Evolutionary conservation across 352 stramenopile species (phyloP), one percentile per base, ranked within the genome.

Genomic region (Globisporangium irregulare): DNA sequence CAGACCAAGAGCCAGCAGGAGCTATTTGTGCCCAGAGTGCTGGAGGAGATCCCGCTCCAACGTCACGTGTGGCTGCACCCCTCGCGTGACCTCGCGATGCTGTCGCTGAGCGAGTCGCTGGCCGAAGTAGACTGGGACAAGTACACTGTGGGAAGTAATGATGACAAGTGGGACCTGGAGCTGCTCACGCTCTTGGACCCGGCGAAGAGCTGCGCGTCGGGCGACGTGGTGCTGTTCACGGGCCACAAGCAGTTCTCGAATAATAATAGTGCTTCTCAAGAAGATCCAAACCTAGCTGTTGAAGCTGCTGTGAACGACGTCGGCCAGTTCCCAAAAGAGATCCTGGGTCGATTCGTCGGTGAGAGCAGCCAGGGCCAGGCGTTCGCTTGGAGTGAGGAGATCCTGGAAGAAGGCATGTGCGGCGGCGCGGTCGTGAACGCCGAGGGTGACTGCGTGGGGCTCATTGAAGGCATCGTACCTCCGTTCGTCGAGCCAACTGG

Each of bases 381-480:
- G 57, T 94, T 94, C 53, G 84, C 82, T 1, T 90, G 75, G 80
- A 94, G 83, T 71, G 74, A 85, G 58, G 76, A 90, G 60, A 73
- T 93, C 10, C 64, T 94, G 36, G 80, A 90, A 62, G 84, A 94
- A 75, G 87, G 87, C 29, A 94, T 94, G 87, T 94, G 87, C 55
- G 87, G 87, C 18, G 87, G 87, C 20, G 87, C 87, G 0, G 87
- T 92, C 15, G 32, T 92, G 36, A 67, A 78, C 62, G 67, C 65
- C 0, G 68, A 68, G 8, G 68, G 77, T 24, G 62, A 78, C 51
- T 91, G 83, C 50, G 77, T 92, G 46, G 87, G 87, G 3, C 72
- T 94, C 59, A 80, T 94, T 10, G 87, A 94, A 73, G 87, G 87
- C 12, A 92, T 93, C 59, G 87, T 94, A 7, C 85, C 87, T 20